Base-by-base conservation (phyloP, 345 rosid species). In the Combretum micranthum region DNA sequence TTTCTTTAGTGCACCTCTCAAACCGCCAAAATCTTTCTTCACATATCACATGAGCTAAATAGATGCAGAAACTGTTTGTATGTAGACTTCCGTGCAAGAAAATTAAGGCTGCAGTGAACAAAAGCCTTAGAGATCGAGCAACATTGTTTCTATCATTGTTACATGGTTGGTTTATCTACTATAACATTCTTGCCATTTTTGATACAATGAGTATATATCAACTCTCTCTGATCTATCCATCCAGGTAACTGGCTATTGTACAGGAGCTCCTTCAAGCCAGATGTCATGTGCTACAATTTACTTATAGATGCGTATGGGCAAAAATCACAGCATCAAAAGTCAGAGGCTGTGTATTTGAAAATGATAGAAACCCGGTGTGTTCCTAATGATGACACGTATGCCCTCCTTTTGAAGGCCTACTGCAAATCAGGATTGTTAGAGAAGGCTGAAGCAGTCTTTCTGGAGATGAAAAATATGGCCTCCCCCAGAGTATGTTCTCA, bases 361-460 rank as follows among this genome's bases (percentile, higher is more conserved):
- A 95, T 91, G 73, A 70, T 79, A 55, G 88, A 85, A 60, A 80
- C 92, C 15, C 83, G 76, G 52, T 88, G 96, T 25, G 69, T 86
- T 47, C 98, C 96, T 46, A 91, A 91, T 0, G 96, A 91, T 69
- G 90, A 88, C 53, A 91, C 98, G 48, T 91, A 88, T 47, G 95
- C 95, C 14, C 84, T 84, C 73, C 98, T 91, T 61, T 37, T 91
- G 17, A 91, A 79, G 61, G 84, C 91, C 20, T 91, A 84, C 61
- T 88, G 95, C 79, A 73, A 46, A 46, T 68, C 73, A 13, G 84
- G 96, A 47, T 58, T 75, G 55, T 70, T 63, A 42, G 82, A 71
- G 59, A 88, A 86, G 72, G 88, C 92, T 39, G 92, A 84, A 66
- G 90, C 88, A 15, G 81, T 84, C 55, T 76, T 86, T 72, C 55